Evolutionary conservation across 2,329 filamentous ascomycete species (phyloP).

Genomic region (Microsporum canis): DNA sequence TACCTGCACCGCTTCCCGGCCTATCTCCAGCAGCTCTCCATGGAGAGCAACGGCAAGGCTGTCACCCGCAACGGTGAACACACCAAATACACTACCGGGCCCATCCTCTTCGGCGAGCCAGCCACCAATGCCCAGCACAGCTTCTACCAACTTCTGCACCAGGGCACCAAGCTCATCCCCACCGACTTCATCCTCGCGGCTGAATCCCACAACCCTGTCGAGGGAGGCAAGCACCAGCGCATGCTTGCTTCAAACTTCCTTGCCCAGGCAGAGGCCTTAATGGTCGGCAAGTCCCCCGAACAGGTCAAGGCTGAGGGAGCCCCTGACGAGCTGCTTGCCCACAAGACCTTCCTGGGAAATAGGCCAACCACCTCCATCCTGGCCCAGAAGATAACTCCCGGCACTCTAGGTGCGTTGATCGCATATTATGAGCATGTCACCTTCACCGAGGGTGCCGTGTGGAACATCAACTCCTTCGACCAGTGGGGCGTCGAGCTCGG

Average conservation of each 20-base stretch:
- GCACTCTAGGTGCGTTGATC: conserved; percentile 85
- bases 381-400: conserved; percentile 85
- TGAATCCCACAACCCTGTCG: conserved; percentile 91
- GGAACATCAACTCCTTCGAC: conserved; percentile 99
- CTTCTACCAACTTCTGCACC: conserved; percentile 98
- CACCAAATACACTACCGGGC: conserved; percentile 94
- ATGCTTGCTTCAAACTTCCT: conserved; percentile 44
- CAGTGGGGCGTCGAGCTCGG: conserved; percentile 99
- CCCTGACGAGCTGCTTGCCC: conserved; percentile 57
- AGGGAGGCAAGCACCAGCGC: conserved; percentile 83
- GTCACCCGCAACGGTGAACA: conserved; percentile 78
- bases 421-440: conserved; percentile 99
- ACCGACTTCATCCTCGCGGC: conserved; percentile 96
- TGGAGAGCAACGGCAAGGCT: conserved; percentile 99
- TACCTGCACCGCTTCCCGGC: conserved; percentile 98
- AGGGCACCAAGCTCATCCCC: conserved; percentile 97
- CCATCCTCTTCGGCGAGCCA: conserved; percentile 94
- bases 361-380: conserved; percentile 92
- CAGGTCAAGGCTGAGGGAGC: conserved; percentile 39
- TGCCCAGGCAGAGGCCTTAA: conserved; percentile 40
- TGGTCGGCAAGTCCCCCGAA: conserved; percentile 44
- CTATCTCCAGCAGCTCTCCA: conserved; percentile 96
- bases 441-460: conserved; percentile 92
- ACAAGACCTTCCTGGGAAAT: conserved; percentile 99
- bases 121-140: conserved; percentile 99